Evolutionary conservation across 306 rosid genomes (phyloP).

Genomic region (Amphicarpaea edgeworthii): DNA sequence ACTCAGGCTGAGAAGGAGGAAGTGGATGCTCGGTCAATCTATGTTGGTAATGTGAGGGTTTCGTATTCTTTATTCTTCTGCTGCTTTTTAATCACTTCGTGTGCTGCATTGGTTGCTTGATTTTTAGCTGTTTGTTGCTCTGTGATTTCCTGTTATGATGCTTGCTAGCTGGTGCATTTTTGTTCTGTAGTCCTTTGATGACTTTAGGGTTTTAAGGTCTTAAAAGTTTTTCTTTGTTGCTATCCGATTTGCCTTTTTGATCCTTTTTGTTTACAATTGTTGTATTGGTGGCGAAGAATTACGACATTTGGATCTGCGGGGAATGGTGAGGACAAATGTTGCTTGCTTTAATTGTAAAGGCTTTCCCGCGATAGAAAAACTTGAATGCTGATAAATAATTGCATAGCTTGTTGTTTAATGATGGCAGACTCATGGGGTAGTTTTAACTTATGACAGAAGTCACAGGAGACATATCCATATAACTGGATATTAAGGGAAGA

Average conservation of each 20-base stretch:
- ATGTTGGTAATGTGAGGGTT: conserved; percentile 96
- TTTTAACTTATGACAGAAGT: neutral
- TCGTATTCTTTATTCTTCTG: conserved; percentile 21
- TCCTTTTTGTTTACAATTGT: neutral
- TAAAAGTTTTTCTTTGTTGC: neutral
- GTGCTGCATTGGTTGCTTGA: conserved; percentile 4
- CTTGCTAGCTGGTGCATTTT: neutral
- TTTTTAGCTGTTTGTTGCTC: conserved; percentile 25
- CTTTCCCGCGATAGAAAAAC: neutral
- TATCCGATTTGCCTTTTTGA: neutral
- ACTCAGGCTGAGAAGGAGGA: conserved; percentile 98
- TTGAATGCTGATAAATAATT: neutral
- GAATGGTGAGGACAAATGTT: neutral
- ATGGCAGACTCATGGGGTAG: neutral
- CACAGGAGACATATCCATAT: neutral
- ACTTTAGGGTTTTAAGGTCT: neutral
- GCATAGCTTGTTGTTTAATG: neutral
- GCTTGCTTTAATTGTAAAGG: neutral
- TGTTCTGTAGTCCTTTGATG: neutral
- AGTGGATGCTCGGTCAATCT: conserved; percentile 95
- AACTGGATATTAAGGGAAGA: neutral
- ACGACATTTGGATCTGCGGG: neutral
- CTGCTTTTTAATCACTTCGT: neutral
- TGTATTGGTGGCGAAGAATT: neutral
- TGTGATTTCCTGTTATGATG: neutral